A percentile compares a stretch with the other conserved stretches of the same genome.
Conservation (phyloP, 805 yeast species). For the Cyberlindnera mrakii region DNA sequence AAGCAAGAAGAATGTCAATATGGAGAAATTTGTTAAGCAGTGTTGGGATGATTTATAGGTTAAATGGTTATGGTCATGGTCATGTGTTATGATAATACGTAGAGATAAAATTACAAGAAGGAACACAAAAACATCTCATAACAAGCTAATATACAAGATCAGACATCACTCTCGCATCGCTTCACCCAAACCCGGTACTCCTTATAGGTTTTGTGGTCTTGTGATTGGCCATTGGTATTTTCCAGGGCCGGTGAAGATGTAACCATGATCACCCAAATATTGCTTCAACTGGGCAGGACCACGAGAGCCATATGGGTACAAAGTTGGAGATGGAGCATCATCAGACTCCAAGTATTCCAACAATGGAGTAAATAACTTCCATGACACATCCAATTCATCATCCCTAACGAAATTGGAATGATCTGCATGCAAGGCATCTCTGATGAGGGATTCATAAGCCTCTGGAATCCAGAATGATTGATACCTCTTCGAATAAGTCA, state of each 20-base stretch:
- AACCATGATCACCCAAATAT: constrained; percentile 67
- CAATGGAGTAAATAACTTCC: constrained; percentile 91
- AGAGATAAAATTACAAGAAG: background rate
- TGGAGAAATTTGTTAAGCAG: constrained; percentile 77
- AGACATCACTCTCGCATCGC: constrained; percentile 1
- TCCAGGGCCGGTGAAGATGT: constrained; percentile 54
- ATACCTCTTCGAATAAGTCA: constrained; percentile 78
- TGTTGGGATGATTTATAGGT: constrained; percentile 18
- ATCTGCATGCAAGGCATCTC: constrained; percentile 86
- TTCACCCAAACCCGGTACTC: no score
- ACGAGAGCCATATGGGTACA: constrained; percentile 85
- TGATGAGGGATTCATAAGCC: constrained; percentile 92
- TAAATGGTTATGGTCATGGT: no score
- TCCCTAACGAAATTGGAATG: constrained; percentile 98
- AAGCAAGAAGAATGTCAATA: constrained; percentile 62
- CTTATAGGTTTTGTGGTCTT: constrained; percentile 30
- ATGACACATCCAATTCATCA: constrained; percentile 90
- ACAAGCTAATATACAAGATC: constrained; percentile 1
- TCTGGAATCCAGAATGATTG: constrained; percentile 92
- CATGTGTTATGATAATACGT: background rate
- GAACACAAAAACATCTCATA: background rate
- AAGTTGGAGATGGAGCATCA: constrained; percentile 56
- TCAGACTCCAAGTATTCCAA: constrained; percentile 72
- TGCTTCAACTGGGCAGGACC: constrained; percentile 67
- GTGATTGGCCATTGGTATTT: constrained; percentile 91